Base-by-base conservation (phyloP, 257 asterid genomes). In the Linderniella brevidens region DNA sequence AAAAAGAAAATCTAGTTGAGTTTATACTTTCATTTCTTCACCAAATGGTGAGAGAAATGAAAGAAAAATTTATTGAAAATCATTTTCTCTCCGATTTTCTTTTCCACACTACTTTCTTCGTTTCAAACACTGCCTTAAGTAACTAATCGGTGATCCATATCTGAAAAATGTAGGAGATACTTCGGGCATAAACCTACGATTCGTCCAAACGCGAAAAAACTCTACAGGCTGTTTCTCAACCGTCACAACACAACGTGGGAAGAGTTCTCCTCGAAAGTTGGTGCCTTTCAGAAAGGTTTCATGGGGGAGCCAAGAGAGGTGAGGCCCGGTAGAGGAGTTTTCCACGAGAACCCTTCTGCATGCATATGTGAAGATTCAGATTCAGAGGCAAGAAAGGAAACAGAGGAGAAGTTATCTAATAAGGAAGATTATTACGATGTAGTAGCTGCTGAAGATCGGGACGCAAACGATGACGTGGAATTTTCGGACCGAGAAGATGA, bases 231-330 rank as follows among this genome's bases (percentile, higher is more conserved):
- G 54, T 90, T 79, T 70, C 48, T 62, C 35, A 74, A 58, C 63
- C 76, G 86, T 49, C 37, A 77, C 42, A 85, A 85, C 60, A 73
- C 69, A 80, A 79, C 94, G 13, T 81, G 80, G 73, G 88, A 73
- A 54, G 88, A 72, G 60, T 90, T 85, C 39, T 53, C 85, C 15
- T 63, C 86, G 1, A 67, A 49, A 39, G 75, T 68, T 18, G 74
- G 70, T 50, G 62, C 57, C 18, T 71, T 37, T 69, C 99, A 85
- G 64, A 77, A 65, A 50, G 93, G 94, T 52, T 90, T 85, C 58
- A 82, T 85, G 87, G 99, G 99, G 60, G 86, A 62, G 47, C 96
- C 99, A n/a, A 77, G 69, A 65, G 98, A 84, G 75, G 72, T 75
- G 60, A 77, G 88, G 62, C 77, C 94, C 0, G 99, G 99, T 37